Evolutionary conservation across 2,329 filamentous ascomycete species (phyloP).

Genomic region (Ampelomyces quisqualis): DNA sequence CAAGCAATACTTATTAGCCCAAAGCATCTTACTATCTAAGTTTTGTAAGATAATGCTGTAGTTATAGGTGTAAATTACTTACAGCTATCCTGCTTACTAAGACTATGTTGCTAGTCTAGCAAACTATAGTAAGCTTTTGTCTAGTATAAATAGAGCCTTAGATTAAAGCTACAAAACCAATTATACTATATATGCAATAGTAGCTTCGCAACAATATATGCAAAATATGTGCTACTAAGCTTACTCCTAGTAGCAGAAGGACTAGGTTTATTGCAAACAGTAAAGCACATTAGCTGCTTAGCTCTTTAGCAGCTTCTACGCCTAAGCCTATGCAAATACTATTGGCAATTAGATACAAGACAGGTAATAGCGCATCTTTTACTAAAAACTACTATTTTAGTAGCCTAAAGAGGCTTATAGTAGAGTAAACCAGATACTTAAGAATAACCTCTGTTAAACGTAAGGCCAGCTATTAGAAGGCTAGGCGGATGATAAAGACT

Average conservation of each 20-base stretch:
- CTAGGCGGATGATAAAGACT: constrained; percentile 1
- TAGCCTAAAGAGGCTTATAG: constrained; percentile 2
- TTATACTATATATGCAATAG: constrained; percentile 2
- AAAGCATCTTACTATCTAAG: constrained; percentile 4
- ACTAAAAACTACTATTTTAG: not conserved
- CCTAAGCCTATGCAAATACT: constrained; percentile 8
- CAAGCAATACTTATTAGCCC: constrained; percentile 6
- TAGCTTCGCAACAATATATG: constrained; percentile 9
- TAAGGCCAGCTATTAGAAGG: constrained; percentile 4
- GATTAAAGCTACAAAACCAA: constrained; percentile 7
- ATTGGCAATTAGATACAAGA: constrained; percentile 9
- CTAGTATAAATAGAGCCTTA: constrained; percentile 7
- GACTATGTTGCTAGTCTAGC: not conserved
- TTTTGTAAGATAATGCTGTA: constrained; percentile 1
- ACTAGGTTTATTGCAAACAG: constrained; percentile 13
- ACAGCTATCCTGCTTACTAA: not conserved
- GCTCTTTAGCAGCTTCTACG: constrained; percentile 5
- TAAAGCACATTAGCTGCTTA: constrained; percentile 10
- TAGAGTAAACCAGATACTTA: constrained; percentile 13
- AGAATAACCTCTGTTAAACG: not conserved
- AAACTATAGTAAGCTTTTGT: constrained; percentile 1
- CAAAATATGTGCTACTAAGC: constrained; percentile 8
- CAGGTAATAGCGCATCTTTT: not conserved
- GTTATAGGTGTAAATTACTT: not conserved
- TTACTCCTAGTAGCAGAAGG: constrained; percentile 7